phyloP scores from a whole-genome alignment of 2,329 filamentous ascomycete species.

The Bipolaris victoriae region DNA sequence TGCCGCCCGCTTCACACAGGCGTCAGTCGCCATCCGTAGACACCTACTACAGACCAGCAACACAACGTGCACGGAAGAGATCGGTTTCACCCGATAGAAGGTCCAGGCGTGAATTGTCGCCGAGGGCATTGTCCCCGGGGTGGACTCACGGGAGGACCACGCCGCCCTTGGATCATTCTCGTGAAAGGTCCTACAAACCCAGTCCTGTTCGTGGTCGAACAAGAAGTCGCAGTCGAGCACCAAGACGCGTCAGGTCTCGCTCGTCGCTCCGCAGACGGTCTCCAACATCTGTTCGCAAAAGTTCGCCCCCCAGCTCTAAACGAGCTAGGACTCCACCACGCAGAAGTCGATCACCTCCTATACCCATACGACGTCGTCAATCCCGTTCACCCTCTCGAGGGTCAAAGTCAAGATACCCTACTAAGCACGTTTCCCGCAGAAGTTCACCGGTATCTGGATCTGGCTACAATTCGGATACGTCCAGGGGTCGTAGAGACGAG shows the following conservation, averaged over 20 bases:
- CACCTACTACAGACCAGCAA: constrained; percentile 44
- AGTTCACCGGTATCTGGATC: constrained; percentile 38
- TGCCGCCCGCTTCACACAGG: constrained; percentile 38
- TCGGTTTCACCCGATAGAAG: constrained; percentile 41
- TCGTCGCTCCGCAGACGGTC: constrained; percentile 42
- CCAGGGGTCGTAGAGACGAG: constrained; percentile 34
- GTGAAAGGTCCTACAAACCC: constrained; percentile 29
- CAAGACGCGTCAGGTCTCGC: constrained; percentile 39
- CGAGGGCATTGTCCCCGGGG: constrained; percentile 38
- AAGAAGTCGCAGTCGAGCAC: constrained; percentile 36
- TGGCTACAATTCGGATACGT: constrained; percentile 41
- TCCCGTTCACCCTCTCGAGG: constrained; percentile 38
- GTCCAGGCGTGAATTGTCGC: constrained; percentile 37
- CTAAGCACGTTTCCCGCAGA: constrained; percentile 28
- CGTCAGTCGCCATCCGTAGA: constrained; percentile 52
- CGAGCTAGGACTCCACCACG: constrained; percentile 27
- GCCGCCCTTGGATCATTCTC: constrained; percentile 31
- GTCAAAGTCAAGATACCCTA: constrained; percentile 20
- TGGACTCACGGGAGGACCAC: constrained; percentile 33
- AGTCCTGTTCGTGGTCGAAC: constrained; percentile 26
- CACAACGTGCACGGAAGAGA: constrained; percentile 40
- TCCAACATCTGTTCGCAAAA: constrained; percentile 30
- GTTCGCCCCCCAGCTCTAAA: constrained; percentile 31
- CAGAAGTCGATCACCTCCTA: constrained; percentile 35
- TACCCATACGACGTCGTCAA: constrained; percentile 31